A percentile compares a stretch with the other conserved stretches of the same genome.
These are phyloP conservation scores for Kwoniella dejecticola DNA, from an alignment of 768 basidiomycete species.

Conservation along the genomic window DNA sequence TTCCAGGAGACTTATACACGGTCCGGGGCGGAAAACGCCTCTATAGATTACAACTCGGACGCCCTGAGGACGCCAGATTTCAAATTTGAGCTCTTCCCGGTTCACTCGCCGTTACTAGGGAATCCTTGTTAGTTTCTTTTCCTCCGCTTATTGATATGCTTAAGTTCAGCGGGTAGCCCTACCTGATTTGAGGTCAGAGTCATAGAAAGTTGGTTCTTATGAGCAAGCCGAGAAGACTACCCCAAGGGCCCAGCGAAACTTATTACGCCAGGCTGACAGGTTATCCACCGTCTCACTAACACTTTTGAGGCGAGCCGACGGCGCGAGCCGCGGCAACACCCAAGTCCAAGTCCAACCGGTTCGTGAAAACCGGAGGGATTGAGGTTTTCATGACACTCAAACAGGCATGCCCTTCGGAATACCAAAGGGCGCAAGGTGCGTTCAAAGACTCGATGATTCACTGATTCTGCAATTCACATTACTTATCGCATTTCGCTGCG, in stretches of 20 bases:
- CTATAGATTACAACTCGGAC: conserved; percentile 79
- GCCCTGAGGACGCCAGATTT: conserved; percentile 68
- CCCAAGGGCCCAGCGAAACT: conserved; percentile 51
- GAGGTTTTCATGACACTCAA: conserved; percentile 65
- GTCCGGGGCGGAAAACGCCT: conserved; percentile 71
- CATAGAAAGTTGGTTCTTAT: conserved; percentile 45
- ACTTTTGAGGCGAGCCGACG: conserved; percentile 58
- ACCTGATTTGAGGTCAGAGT: conserved; percentile 74
- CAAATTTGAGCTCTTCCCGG: conserved; percentile 81
- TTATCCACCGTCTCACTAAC: conserved; percentile 57
- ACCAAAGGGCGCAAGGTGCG: conserved; percentile 75
- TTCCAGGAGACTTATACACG: conserved; percentile 79
- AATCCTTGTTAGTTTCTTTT: conserved; percentile 91
- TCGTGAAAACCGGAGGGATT: conserved; percentile 37
- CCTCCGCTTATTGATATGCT: conserved; percentile 88
- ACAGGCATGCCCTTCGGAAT: conserved; percentile 67
- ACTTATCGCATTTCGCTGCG: conserved; percentile 77
- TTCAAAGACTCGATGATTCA: conserved; percentile 84
- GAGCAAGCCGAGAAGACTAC: conserved; percentile 18
- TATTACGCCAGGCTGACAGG: conserved; percentile 60
- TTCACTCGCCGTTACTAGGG: conserved; percentile 85
- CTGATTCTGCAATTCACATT: conserved; percentile 82
- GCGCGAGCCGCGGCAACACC: conserved; percentile 33
- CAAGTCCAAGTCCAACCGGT: conserved; percentile 38
- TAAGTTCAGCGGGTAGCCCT: conserved; percentile 84